These are phyloP conservation scores for Pontederia crassipes DNA, from an alignment of 176 grass and related monocot genomes.

Conservation along the genomic window DNA sequence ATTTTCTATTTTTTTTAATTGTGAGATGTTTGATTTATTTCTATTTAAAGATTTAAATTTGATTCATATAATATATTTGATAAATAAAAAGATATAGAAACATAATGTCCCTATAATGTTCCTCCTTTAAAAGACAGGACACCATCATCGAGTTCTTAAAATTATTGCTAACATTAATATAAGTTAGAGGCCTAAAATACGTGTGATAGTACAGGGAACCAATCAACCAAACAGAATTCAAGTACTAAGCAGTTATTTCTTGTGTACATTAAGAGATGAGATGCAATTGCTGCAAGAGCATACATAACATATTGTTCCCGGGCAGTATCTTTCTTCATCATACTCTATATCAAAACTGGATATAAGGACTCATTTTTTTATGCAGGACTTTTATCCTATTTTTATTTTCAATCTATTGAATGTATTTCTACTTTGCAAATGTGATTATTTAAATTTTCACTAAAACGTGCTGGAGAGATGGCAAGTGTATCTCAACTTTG, in stretches of 20 bases:
- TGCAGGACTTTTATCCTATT: background rate
- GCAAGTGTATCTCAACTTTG: constrained; percentile 76
- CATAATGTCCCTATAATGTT: too few species aligned
- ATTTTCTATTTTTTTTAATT: too few species aligned
- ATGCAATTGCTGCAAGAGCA: background rate
- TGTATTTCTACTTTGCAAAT: background rate
- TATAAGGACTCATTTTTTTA: background rate
- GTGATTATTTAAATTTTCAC: constrained; percentile 26
- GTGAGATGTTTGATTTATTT: too few species aligned
- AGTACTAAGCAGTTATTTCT: background rate
- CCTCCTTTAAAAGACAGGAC: too few species aligned
- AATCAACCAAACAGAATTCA: background rate
- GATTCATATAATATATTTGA: too few species aligned
- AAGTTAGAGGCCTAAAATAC: too few species aligned
- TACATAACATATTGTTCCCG: background rate
- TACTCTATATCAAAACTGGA: background rate
- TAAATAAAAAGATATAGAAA: too few species aligned
- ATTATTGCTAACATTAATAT: too few species aligned
- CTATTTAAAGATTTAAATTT: too few species aligned
- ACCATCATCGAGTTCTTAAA: too few species aligned
- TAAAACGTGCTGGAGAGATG: constrained; percentile 55
- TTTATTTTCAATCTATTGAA: background rate
- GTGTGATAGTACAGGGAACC: too few species aligned
- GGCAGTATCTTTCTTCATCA: background rate
- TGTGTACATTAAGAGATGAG: too few species aligned